Percentiles rank a stretch among this genome's conserved stretches.
phyloP scores from a whole-genome alignment of 116 monocot genomes.

The Posidonia oceanica region DNA sequence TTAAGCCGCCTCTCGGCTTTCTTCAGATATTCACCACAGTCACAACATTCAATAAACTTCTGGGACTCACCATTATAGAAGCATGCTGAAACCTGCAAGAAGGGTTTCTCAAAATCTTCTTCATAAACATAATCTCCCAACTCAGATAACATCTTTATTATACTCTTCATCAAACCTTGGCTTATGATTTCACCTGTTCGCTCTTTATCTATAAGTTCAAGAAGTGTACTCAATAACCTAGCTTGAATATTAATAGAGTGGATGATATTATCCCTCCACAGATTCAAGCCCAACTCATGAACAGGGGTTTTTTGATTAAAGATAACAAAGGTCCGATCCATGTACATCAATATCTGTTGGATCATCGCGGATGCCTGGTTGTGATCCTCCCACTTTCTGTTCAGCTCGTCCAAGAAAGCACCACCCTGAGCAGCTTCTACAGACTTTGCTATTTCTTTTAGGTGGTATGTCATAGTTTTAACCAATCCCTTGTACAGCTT shows the following conservation, averaged over 20 bases:
- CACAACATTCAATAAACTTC: slow-evolving; percentile 73
- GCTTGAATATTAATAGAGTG: slow-evolving; percentile 46
- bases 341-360: slow-evolving; percentile 89
- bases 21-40: slow-evolving; percentile 77
- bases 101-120: slow-evolving; percentile 80
- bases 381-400: slow-evolving; percentile 76
- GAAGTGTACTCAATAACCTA: slow-evolving; percentile 54
- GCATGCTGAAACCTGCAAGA: slow-evolving; percentile 61
- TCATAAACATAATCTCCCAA: slow-evolving; percentile 63
- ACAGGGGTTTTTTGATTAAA: slow-evolving; percentile 52
- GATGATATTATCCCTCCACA: slow-evolving; percentile 79
- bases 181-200: slow-evolving; percentile 75
- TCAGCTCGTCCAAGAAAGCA: slow-evolving; percentile 66
- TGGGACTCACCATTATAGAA: slow-evolving; percentile 82
- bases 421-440: slow-evolving; percentile 71
- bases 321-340: slow-evolving; percentile 81
- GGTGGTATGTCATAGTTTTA: slow-evolving; percentile 57
- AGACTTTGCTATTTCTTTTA: slow-evolving; percentile 59
- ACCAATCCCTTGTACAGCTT: slow-evolving; percentile 70
- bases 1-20: slow-evolving; percentile 75
- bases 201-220: slow-evolving; percentile 64
- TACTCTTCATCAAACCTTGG: slow-evolving; percentile 67
- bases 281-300: slow-evolving; percentile 75
- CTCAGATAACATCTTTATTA: slow-evolving; percentile 81
- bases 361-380: slow-evolving; percentile 91